Conservation (phyloP, 169 alveolate species). For the Eimeria acervulina region DNA sequence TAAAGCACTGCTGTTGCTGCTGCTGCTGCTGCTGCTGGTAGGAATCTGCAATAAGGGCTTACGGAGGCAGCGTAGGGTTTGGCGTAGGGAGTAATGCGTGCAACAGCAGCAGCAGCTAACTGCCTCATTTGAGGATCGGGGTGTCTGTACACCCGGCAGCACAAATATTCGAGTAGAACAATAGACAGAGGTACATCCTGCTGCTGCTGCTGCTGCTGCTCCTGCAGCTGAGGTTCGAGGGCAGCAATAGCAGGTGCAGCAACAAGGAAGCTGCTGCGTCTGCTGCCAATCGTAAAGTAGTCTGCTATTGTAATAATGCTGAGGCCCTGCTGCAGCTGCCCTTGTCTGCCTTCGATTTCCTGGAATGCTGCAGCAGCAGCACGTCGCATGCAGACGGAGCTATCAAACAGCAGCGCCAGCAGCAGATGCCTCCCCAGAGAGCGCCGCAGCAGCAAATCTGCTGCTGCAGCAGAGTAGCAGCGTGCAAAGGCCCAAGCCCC, state of each 20-base stretch:
- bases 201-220: conserved; percentile 22
- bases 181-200: conserved; percentile 53
- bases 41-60: neutral
- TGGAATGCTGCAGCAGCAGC: conserved; percentile 68
- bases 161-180: conserved; percentile 34
- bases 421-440: conserved; percentile 20
- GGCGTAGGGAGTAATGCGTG: conserved; percentile 14
- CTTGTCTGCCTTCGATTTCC: conserved; percentile 84
- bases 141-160: conserved; percentile 68
- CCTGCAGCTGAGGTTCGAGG: conserved; percentile 30
- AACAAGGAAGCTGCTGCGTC: conserved; percentile 14
- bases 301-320: conserved; percentile 66
- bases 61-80: conserved; percentile 28
- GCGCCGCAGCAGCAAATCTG: neutral
- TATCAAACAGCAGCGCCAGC: conserved; percentile 42
- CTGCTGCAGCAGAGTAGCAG: too few relatives aligned
- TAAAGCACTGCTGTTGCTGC: conserved; percentile 23
- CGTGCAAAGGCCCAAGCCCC: too few relatives aligned
- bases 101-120: conserved; percentile 56
- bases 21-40: neutral
- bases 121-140: conserved; percentile 55
- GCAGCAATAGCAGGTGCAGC: conserved; percentile 43
- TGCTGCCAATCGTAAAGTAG: conserved; percentile 18
- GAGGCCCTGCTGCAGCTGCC: conserved; percentile 78
- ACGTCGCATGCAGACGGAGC: neutral